Evolutionary conservation across 169 alveolate genomes (phyloP).

Genomic region (Plasmodium adleri): DNA sequence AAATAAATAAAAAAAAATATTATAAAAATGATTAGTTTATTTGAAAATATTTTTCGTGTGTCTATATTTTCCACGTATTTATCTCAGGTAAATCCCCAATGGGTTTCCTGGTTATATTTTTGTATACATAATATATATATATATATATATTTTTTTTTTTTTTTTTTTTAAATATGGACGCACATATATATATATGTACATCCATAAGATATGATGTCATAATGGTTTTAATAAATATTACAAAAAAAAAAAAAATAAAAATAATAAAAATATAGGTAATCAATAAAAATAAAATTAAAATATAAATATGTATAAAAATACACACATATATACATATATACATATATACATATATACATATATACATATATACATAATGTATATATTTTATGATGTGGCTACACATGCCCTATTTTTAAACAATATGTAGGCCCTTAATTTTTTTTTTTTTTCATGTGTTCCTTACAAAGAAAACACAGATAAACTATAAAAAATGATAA

Average conservation of each 20-base stretch:
- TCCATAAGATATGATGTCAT: background rate
- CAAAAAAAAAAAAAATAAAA: background rate
- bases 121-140: background rate
- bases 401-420: too few relatives aligned
- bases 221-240: background rate
- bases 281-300: too few relatives aligned
- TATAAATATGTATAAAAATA: background rate
- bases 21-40: background rate
- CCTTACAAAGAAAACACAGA: too few relatives aligned
- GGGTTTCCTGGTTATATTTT: slow-evolving; percentile 37
- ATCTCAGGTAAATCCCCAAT: slow-evolving; percentile 3
- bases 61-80: slow-evolving; percentile 21
- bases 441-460: too few relatives aligned
- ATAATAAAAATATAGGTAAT: background rate
- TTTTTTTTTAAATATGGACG: background rate
- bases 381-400: background rate
- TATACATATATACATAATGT: background rate
- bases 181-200: background rate
- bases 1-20: background rate
- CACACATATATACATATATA: background rate
- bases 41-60: slow-evolving; percentile 8
- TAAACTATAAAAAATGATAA: too few relatives aligned
- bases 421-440: too few relatives aligned
- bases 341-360: slow-evolving; percentile 9
- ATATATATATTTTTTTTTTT: background rate